Percentiles rank a stretch among this genome's conserved stretches.
These are phyloP conservation scores for Phanerochaete carnosa DNA, from an alignment of 768 basidiomycete genomes.

Conservation along the genomic window DNA sequence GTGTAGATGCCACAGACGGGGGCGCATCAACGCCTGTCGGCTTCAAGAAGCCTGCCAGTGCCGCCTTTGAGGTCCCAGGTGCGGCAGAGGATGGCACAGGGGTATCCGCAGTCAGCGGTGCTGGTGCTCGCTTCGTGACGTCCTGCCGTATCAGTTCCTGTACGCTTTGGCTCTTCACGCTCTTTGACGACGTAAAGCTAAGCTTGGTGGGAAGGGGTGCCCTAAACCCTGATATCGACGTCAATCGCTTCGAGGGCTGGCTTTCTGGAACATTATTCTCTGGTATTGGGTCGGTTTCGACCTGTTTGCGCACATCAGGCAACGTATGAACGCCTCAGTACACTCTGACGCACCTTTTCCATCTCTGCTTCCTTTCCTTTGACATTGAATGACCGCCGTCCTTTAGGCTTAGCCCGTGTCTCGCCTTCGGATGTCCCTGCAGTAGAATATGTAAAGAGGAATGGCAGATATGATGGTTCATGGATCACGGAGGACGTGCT, in stretches of 20 bases:
- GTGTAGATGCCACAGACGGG: constrained; percentile 4
- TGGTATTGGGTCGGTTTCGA: background rate
- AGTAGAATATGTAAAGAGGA: constrained; percentile 45
- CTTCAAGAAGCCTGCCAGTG: constrained; percentile 40
- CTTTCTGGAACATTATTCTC: background rate
- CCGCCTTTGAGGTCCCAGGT: background rate
- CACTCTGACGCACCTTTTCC: constrained; percentile 21
- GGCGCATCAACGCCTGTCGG: constrained; percentile 55
- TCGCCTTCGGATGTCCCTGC: constrained; percentile 5
- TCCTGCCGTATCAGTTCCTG: constrained; percentile 24
- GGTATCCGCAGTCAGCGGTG: background rate
- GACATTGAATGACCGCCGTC: constrained; percentile 51
- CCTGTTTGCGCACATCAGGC: constrained; percentile 10
- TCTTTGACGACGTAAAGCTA: constrained; percentile 10
- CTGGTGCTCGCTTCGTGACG: constrained; percentile 8
- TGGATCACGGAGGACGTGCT: constrained; percentile 37
- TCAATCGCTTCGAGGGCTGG: constrained; percentile 11
- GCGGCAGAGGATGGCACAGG: background rate
- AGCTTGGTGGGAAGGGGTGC: constrained; percentile 13
- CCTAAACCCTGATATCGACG: constrained; percentile 25
- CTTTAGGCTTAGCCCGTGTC: constrained; percentile 30
- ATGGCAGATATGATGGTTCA: constrained; percentile 65
- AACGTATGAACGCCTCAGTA: constrained; percentile 4
- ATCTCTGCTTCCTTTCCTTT: constrained; percentile 43
- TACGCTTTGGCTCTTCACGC: constrained; percentile 17